Evolutionary conservation across 768 basidiomycete species (phyloP).

Genomic region (Russula sp.): DNA sequence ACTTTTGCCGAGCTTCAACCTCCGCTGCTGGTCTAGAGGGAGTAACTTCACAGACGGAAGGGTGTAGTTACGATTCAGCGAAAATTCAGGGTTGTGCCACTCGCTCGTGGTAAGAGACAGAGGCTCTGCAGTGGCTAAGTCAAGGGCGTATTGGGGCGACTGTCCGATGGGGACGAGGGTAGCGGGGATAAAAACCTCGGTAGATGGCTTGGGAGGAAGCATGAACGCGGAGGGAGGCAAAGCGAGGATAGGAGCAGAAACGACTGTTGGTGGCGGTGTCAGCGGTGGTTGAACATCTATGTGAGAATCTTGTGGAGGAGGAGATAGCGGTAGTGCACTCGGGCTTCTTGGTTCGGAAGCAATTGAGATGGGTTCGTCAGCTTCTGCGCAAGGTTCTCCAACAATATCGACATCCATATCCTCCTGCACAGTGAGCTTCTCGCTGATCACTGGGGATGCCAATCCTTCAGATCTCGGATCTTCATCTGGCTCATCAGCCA

Average conservation of each 20-base stretch:
- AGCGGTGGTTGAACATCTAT: background rate
- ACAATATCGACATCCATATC: conserved; percentile 10
- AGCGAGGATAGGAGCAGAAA: conserved; percentile 1
- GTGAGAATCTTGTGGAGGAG: background rate
- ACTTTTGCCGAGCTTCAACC: conserved; percentile 38
- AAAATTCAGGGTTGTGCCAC: conserved; percentile 21
- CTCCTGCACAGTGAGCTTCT: background rate
- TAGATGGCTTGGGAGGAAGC: conserved; percentile 11
- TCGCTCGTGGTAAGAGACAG: conserved; percentile 21
- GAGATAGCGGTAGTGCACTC: background rate
- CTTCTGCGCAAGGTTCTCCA: background rate
- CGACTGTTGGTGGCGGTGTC: background rate
- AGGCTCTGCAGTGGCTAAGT: background rate
- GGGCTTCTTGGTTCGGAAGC: background rate
- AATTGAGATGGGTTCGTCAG: background rate
- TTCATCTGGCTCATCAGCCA: background rate
- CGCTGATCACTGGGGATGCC: background rate
- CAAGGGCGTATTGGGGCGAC: conserved; percentile 9
- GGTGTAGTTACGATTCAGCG: conserved; percentile 40
- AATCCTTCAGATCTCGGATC: conserved; percentile 1
- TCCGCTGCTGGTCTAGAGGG: conserved; percentile 48
- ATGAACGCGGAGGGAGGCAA: conserved; percentile 14
- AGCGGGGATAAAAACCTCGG: conserved; percentile 5
- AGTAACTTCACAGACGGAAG: conserved; percentile 50
- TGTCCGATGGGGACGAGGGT: conserved; percentile 15